phyloP scores from a whole-genome alignment of 2,329 filamentous ascomycete species.

The Phyllosticta ampelicida region DNA sequence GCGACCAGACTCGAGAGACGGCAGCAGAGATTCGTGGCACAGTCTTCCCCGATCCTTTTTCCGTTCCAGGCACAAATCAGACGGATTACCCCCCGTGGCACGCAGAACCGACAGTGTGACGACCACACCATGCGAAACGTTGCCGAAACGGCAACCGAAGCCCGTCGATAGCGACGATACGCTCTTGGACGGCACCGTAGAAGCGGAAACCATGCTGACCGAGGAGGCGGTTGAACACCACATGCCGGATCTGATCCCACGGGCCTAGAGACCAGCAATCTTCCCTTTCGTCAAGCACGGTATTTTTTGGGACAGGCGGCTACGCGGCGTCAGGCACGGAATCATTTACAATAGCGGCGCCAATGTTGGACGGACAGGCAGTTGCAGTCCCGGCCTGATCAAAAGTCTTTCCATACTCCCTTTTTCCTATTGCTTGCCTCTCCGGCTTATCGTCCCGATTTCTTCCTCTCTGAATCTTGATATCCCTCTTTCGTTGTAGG shows the following conservation, averaged over 20 bases:
- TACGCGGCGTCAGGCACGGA: background rate
- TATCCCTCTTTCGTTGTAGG: background rate
- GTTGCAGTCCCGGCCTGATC: background rate
- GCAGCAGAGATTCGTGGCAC: background rate
- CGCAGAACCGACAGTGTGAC: background rate
- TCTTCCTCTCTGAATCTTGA: background rate
- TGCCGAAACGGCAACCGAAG: background rate
- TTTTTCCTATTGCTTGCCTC: background rate
- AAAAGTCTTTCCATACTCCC: background rate
- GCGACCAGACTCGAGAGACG: constrained; percentile 11
- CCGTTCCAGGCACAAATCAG: background rate
- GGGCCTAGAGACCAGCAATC: constrained; percentile 4
- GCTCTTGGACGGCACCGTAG: constrained; percentile 20
- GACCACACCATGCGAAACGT: background rate
- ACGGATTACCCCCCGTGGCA: background rate
- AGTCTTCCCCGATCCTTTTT: constrained; percentile 8
- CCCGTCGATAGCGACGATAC: background rate
- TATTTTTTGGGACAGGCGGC: background rate
- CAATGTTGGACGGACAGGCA: background rate
- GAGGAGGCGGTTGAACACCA: constrained; percentile 45
- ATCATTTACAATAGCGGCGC: background rate
- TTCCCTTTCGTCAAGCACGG: background rate
- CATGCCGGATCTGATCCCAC: constrained; percentile 26
- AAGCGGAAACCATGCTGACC: constrained; percentile 44
- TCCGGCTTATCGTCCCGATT: background rate